These are phyloP conservation scores for Russula sp. DNA, from an alignment of 768 basidiomycete genomes.

Conservation along the genomic window DNA sequence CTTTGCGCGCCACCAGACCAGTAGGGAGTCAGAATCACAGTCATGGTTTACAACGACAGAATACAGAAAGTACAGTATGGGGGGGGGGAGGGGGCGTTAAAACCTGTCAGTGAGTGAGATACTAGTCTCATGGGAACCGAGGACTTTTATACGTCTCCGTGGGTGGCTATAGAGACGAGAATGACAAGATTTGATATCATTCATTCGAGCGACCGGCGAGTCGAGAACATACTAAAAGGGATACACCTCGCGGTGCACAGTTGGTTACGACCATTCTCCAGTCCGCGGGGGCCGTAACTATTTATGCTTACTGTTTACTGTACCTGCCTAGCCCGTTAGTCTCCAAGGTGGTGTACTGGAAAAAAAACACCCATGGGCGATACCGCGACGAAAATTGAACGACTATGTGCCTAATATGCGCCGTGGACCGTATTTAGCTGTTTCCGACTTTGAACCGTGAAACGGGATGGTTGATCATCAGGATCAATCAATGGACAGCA, in stretches of 20 bases:
- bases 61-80: not conserved
- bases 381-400: not conserved
- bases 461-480: not conserved
- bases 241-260: not conserved
- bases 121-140: not conserved
- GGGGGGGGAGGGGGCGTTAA: not conserved
- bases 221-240: not conserved
- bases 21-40: constrained; percentile 55
- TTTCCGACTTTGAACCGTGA: no score
- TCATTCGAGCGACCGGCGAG: not conserved
- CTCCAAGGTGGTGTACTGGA: not conserved
- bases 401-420: not conserved
- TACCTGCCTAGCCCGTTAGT: not conserved
- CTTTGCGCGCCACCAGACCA: constrained; percentile 64
- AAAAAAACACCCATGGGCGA: not conserved
- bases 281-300: not conserved
- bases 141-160: constrained; percentile 1
- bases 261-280: not conserved
- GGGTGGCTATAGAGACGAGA: not conserved
- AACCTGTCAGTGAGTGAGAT: not conserved
- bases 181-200: not conserved
- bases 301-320: not conserved
- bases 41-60: constrained; percentile 24
- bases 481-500: not conserved
- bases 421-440: not conserved